These are phyloP conservation scores for Naganishia antarctica DNA, from an alignment of 768 basidiomycete species.

Conservation along the genomic window DNA sequence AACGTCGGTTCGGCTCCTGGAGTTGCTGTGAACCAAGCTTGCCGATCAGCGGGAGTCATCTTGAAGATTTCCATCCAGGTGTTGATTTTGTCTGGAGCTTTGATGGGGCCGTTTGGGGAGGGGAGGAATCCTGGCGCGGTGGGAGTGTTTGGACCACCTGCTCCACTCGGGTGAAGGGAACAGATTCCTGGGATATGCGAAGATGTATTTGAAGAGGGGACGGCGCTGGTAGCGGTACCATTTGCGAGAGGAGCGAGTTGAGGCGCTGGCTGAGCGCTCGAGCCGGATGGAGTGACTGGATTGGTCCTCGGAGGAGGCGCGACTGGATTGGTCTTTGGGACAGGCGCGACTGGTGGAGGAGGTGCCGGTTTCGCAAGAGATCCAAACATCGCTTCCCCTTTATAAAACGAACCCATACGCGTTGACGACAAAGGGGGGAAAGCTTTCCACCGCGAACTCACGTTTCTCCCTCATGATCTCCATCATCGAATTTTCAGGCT, in stretches of 20 bases:
- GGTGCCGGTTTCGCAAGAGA: background rate
- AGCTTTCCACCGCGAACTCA: background rate
- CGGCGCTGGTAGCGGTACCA: no score
- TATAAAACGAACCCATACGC: no score
- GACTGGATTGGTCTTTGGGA: background rate
- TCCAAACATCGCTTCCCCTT: background rate
- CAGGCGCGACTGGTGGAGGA: background rate
- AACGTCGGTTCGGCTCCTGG: constrained; percentile 9
- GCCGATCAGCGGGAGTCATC: constrained; percentile 8
- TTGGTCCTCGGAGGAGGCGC: background rate
- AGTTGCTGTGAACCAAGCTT: background rate
- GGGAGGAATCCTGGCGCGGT: background rate
- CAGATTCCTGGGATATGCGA: background rate
- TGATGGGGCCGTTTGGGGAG: constrained; percentile 2
- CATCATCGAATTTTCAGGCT: background rate
- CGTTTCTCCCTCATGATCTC: background rate
- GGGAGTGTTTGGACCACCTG: background rate
- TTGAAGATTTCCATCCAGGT: constrained; percentile 16
- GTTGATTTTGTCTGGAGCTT: background rate
- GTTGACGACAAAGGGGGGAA: background rate
- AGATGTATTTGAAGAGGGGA: background rate
- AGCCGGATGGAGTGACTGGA: background rate
- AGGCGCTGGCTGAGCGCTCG: no score
- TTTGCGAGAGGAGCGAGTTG: no score
- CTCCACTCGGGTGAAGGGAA: background rate